Evolutionary conservation across 352 stramenopile species (phyloP).

Genomic region (Phytophthora pluvialis): DNA sequence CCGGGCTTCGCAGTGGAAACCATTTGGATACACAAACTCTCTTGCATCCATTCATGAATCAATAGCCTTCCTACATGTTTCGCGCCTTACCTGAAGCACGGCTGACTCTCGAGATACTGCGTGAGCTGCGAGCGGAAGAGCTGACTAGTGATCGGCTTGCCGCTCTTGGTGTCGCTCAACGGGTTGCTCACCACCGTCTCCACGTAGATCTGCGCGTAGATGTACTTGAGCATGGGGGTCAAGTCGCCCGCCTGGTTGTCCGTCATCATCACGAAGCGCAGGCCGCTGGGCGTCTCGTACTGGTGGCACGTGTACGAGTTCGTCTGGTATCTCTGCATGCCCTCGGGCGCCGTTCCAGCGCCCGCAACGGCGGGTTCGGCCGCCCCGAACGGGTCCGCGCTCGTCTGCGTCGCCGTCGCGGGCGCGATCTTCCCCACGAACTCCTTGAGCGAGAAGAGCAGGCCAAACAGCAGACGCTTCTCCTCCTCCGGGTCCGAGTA

Average conservation of each 20-base stretch:
- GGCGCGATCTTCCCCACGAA: constrained; percentile 85
- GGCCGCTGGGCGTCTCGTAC: constrained; percentile 89
- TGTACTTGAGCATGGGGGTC: constrained; percentile 79
- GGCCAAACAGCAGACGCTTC: constrained; percentile 91
- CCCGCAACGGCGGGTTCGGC: constrained; percentile 24
- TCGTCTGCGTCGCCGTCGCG: constrained; percentile 26
- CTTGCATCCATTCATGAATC: constrained; percentile 10
- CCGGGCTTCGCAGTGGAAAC: not conserved
- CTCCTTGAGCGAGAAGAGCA: constrained; percentile 93
- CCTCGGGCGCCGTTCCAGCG: constrained; percentile 36
- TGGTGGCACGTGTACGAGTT: constrained; percentile 92
- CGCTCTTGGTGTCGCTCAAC: constrained; percentile 74
- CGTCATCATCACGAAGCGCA: constrained; percentile 92
- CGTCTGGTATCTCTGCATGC: constrained; percentile 87
- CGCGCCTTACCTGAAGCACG: constrained; percentile 52
- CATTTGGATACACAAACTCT: not conserved
- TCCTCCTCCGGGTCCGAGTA: constrained; percentile 89
- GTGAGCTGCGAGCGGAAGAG: constrained; percentile 76
- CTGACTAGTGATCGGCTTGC: constrained; percentile 80
- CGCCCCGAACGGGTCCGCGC: constrained; percentile 21
- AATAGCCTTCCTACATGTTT: not conserved
- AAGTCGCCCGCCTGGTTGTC: constrained; percentile 89
- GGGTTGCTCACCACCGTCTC: constrained; percentile 92
- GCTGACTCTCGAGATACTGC: constrained; percentile 78
- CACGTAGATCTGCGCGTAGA: constrained; percentile 92